These are phyloP conservation scores for Botrytis sinoallii DNA, from an alignment of 2,329 filamentous ascomycete genomes.

Conservation along the genomic window DNA sequence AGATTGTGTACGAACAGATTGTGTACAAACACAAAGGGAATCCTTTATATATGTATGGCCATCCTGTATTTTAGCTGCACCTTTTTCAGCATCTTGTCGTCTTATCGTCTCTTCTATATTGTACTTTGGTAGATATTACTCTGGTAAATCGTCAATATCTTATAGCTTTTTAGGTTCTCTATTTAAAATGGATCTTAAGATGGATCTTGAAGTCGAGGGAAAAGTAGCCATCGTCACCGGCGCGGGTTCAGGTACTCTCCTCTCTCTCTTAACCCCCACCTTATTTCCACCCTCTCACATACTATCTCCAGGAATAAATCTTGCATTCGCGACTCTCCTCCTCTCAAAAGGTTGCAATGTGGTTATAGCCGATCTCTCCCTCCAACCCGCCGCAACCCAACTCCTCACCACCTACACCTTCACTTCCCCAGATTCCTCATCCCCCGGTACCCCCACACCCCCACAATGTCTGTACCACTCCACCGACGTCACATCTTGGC, in stretches of 20 bases:
- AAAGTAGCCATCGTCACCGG: constrained; percentile 32
- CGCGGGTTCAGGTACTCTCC: constrained; percentile 38
- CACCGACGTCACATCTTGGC: constrained; percentile 47
- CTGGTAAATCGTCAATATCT: background rate
- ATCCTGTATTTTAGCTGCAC: background rate
- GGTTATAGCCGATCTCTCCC: constrained; percentile 43
- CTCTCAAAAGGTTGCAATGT: constrained; percentile 44
- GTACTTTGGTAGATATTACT: background rate
- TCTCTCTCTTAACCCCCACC: too few relatives aligned
- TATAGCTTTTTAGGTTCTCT: background rate
- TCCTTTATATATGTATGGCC: background rate
- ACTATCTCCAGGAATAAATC: constrained; percentile 37
- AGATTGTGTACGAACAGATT: background rate
- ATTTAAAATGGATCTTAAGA: background rate
- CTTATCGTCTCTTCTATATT: background rate
- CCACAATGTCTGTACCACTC: constrained; percentile 9
- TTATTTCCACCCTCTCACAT: too few relatives aligned
- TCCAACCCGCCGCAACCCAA: constrained; percentile 39
- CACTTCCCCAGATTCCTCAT: background rate
- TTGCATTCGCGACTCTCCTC: constrained; percentile 44
- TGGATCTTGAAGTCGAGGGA: background rate
- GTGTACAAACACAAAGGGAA: background rate
- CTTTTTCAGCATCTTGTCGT: background rate
- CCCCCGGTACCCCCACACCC: too few relatives aligned
- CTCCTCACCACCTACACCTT: constrained; percentile 11